These are phyloP conservation scores for Aspergillus versicolor DNA, from an alignment of 2,329 filamentous ascomycete genomes.

Conservation along the genomic window DNA sequence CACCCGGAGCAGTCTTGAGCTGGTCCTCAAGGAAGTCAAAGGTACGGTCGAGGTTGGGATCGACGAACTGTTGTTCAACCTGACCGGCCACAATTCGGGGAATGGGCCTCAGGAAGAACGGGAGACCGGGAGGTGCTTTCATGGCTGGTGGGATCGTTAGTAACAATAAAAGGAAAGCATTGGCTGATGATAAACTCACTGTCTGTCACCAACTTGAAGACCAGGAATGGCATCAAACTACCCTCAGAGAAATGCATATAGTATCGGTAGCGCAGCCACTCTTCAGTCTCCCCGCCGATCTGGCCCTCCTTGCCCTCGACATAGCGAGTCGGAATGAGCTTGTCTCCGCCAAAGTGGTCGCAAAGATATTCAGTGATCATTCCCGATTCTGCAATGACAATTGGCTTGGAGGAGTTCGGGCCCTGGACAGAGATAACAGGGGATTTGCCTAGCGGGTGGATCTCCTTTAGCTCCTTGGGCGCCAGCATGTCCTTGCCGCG, in stretches of 20 bases:
- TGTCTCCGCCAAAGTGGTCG: conserved; percentile 58
- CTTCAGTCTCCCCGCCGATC: conserved; percentile 59
- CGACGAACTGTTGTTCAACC: conserved; percentile 41
- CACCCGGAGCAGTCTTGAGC: conserved; percentile 41
- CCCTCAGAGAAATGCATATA: conserved; percentile 85
- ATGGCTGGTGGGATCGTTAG: conserved; percentile 36
- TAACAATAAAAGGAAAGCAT: neutral
- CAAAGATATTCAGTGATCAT: conserved; percentile 79
- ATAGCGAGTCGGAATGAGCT: conserved; percentile 54
- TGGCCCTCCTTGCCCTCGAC: conserved; percentile 52
- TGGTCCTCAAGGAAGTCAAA: conserved; percentile 48
- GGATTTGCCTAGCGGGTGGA: conserved; percentile 86
- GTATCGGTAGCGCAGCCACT: conserved; percentile 63
- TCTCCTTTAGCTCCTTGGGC: conserved; percentile 69
- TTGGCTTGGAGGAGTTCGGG: conserved; percentile 43
- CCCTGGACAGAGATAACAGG: conserved; percentile 69
- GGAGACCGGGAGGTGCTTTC: conserved; percentile 52
- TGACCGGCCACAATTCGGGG: conserved; percentile 54
- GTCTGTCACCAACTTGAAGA: conserved; percentile 63
- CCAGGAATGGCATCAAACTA: conserved; percentile 70
- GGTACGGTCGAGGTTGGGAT: conserved; percentile 41
- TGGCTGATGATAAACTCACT: conserved; percentile 40
- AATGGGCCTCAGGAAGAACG: conserved; percentile 69
- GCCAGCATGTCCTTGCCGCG: conserved; percentile 66
- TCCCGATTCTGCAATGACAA: conserved; percentile 77